A percentile compares a stretch with the other conserved stretches of the same genome.
Conservation (phyloP, 306 rosid species). For the Vigna unguiculata region DNA sequence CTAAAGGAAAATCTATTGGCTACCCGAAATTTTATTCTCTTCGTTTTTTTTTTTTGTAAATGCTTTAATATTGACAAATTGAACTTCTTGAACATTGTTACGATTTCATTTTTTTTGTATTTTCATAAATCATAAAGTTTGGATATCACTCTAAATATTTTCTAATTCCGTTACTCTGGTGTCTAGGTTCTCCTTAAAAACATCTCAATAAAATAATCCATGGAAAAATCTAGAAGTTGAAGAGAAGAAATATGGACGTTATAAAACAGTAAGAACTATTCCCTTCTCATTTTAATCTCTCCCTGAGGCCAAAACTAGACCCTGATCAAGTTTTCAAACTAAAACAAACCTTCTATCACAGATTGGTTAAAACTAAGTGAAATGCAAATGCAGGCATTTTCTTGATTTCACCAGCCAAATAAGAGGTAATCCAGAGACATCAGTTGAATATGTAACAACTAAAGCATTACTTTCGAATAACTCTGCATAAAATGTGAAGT, state of each 20-base stretch:
- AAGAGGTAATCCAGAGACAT: slow-evolving; percentile 25
- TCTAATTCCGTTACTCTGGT: not conserved
- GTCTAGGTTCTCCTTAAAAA: not conserved
- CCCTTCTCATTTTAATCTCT: not conserved
- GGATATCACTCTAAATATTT: not conserved
- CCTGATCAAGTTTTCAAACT: not conserved
- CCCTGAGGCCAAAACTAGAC: slow-evolving; percentile 6
- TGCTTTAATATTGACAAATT: not conserved
- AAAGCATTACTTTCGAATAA: slow-evolving; percentile 26
- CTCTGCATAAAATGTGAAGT: slow-evolving; percentile 25
- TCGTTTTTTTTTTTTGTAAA: not conserved
- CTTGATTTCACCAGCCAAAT: slow-evolving; percentile 21
- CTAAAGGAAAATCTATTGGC: not conserved
- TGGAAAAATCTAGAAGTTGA: not conserved
- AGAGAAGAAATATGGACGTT: no score
- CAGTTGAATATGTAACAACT: not conserved
- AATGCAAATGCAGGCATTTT: slow-evolving; percentile 17
- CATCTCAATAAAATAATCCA: slow-evolving; percentile 12
- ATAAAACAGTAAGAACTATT: not conserved
- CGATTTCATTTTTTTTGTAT: slow-evolving; percentile 1
- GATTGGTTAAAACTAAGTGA: slow-evolving; percentile 17
- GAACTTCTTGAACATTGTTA: not conserved
- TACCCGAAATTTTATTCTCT: not conserved
- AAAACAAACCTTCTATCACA: not conserved
- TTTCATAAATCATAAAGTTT: not conserved